These are phyloP conservation scores for Arabidopsis thaliana DNA, from an alignment of 345 rosid genomes.

Conservation along the genomic window DNA sequence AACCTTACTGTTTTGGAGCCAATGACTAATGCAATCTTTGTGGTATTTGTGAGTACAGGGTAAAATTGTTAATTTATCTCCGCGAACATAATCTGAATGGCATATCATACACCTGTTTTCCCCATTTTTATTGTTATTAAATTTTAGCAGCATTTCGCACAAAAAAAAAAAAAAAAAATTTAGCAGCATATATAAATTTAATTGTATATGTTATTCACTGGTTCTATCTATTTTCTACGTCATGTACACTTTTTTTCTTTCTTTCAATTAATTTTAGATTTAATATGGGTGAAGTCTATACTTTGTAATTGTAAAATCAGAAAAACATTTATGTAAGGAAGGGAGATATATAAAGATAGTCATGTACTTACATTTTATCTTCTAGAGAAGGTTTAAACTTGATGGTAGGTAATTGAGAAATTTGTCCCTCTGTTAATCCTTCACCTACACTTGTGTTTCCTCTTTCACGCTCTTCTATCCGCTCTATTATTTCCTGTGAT, in stretches of 20 bases:
- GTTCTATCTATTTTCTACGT: too few species aligned
- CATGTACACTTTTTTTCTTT: neutral
- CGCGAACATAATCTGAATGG: slow-evolving; percentile 4
- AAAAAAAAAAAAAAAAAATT: neutral
- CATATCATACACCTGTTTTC: slow-evolving; percentile 27
- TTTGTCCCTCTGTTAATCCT: slow-evolving; percentile 25
- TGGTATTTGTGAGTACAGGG: slow-evolving; percentile 43
- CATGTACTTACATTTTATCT: slow-evolving; percentile 35
- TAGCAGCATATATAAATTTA: neutral
- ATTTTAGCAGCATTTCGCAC: neutral
- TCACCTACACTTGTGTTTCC: neutral
- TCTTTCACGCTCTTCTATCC: neutral
- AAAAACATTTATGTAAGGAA: neutral
- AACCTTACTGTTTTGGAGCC: slow-evolving; percentile 25
- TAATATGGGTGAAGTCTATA: neutral
- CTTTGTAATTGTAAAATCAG: neutral
- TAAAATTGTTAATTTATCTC: slow-evolving; percentile 8
- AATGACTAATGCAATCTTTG: slow-evolving; percentile 29
- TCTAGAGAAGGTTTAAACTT: slow-evolving; percentile 28
- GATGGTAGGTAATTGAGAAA: slow-evolving; percentile 23
- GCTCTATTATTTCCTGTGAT: neutral
- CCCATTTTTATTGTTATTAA: neutral
- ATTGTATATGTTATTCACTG: too few species aligned
- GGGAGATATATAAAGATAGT: neutral
- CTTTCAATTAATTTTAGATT: neutral